Percentiles rank a stretch among this genome's conserved stretches.
These are phyloP conservation scores for Jamesozyma spencerorum DNA, from an alignment of 805 yeast species.

Conservation along the genomic window DNA sequence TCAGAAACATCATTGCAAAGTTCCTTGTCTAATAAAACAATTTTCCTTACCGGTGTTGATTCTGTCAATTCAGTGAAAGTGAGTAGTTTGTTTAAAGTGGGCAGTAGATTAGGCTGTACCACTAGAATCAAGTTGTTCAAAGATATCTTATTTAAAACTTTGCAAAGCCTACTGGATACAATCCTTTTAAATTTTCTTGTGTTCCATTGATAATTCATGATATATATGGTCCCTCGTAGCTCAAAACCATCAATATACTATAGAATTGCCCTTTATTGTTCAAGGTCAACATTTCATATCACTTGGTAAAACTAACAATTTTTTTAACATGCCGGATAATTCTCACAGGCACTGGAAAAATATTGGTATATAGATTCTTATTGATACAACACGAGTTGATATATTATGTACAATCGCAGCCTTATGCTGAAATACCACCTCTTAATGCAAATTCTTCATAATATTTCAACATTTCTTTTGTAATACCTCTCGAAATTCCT, in stretches of 20 bases:
- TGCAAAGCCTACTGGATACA: conserved; percentile 11
- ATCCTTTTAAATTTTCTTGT: conserved; percentile 19
- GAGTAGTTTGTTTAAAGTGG: conserved; percentile 16
- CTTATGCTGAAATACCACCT: conserved; percentile 30
- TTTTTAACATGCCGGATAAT: too few relatives aligned
- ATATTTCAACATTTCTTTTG: conserved; percentile 73
- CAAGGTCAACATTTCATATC: too few relatives aligned
- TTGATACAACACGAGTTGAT: too few relatives aligned
- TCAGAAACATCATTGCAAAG: conserved; percentile 10
- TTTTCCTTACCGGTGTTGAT: conserved; percentile 20
- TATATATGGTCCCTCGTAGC: background rate
- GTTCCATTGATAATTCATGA: conserved; percentile 20
- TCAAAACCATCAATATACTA: too few relatives aligned
- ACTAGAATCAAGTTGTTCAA: conserved; percentile 15
- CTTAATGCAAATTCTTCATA: conserved; percentile 43
- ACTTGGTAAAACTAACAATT: too few relatives aligned
- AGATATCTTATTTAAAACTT: conserved; percentile 10
- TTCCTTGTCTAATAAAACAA: conserved; percentile 19
- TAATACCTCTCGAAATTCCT: conserved; percentile 69
- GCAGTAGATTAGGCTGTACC: conserved; percentile 17
- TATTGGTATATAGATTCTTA: too few relatives aligned
- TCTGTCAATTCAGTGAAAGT: conserved; percentile 23
- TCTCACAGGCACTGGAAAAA: too few relatives aligned
- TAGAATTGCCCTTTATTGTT: too few relatives aligned
- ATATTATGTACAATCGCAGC: too few relatives aligned